These are phyloP conservation scores for Saccharomycopsis javanensis DNA, from an alignment of 805 yeast species.

Conservation along the genomic window DNA sequence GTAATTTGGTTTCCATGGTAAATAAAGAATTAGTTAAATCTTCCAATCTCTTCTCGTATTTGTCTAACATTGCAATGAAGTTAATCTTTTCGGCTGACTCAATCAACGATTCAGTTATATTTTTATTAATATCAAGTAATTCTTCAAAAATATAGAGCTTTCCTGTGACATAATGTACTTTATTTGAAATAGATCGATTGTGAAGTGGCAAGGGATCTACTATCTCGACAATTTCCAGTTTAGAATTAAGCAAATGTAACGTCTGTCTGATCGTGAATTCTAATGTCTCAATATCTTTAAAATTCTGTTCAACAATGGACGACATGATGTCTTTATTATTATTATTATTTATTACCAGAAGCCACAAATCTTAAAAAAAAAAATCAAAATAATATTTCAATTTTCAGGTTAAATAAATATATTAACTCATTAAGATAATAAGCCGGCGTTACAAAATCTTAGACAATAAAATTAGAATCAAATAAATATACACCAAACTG, in stretches of 20 bases:
- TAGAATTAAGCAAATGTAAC: background rate
- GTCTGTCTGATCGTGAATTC: background rate
- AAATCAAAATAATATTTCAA: no score
- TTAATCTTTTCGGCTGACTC: background rate
- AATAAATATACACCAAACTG: no score
- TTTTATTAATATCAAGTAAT: background rate
- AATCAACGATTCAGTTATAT: background rate
- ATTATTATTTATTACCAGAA: no score
- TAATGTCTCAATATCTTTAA: background rate
- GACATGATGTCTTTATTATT: background rate
- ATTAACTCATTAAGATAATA: no score
- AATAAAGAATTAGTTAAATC: constrained; percentile 4
- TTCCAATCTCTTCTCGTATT: constrained; percentile 5
- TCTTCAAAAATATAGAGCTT: background rate
- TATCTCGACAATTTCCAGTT: background rate
- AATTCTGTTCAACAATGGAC: background rate
- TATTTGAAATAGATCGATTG: background rate
- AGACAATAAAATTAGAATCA: no score
- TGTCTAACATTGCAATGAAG: constrained; percentile 10
- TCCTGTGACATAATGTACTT: background rate
- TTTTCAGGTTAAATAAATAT: no score
- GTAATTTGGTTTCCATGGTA: constrained; percentile 5
- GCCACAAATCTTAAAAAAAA: no score
- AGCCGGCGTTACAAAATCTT: no score
- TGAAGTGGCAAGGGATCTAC: background rate